These are phyloP conservation scores for Ceratobasidium sp. DNA, from an alignment of 1,284 basidiomycete species.

Conservation along the genomic window DNA sequence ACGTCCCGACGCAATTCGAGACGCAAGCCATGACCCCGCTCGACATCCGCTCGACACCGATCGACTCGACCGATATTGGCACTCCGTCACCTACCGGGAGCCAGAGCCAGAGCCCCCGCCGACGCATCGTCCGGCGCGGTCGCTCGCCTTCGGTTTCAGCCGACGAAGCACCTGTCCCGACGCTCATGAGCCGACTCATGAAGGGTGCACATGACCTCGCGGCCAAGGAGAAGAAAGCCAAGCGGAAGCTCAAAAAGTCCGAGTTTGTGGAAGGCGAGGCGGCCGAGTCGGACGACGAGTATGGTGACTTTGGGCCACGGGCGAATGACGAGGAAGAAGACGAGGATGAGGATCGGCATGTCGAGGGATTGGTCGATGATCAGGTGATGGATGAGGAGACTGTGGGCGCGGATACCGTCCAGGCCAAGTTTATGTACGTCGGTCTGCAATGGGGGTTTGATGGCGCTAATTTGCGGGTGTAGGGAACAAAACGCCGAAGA, in stretches of 20 bases:
- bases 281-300: conserved; percentile 42
- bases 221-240: background rate
- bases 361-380: conserved; percentile 42
- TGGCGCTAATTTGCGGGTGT: conserved; percentile 42
- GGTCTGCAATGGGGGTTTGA: background rate
- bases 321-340: conserved; percentile 37
- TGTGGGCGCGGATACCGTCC: conserved; percentile 28
- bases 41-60: background rate
- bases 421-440: conserved; percentile 41
- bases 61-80: background rate
- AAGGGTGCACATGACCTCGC: background rate
- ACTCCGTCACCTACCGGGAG: background rate
- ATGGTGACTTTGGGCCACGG: conserved; percentile 33
- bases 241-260: conserved; percentile 33
- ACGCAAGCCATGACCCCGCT: background rate
- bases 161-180: conserved; percentile 7
- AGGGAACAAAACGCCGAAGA: conserved; percentile 43
- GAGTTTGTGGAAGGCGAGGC: conserved; percentile 42
- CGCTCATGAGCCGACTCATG: conserved; percentile 16
- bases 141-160: background rate
- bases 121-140: conserved; percentile 3
- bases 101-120: conserved; percentile 7
- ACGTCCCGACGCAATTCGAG: background rate
- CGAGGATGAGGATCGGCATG: conserved; percentile 39
- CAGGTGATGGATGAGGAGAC: conserved; percentile 32